phyloP scores from a whole-genome alignment of 352 stramenopile species.

The Discostella stelligera region DNA sequence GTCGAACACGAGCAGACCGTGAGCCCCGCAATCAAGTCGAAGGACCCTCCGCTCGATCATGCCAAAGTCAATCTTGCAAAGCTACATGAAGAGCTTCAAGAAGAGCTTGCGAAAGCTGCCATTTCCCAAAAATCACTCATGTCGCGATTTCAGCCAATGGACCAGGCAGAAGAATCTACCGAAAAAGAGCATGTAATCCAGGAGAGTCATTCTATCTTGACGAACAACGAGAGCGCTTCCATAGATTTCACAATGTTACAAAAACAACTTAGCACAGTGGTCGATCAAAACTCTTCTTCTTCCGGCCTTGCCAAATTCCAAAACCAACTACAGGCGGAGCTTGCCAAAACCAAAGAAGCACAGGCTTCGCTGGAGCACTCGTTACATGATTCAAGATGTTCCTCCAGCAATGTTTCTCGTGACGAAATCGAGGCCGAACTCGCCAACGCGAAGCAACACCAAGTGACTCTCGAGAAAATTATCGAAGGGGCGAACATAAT shows the following conservation, averaged over 20 bases:
- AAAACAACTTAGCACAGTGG: slow-evolving; percentile 7
- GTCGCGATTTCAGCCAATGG: neutral
- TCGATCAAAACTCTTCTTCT: neutral
- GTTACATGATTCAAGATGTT: slow-evolving; percentile 5
- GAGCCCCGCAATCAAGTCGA: slow-evolving; percentile 15
- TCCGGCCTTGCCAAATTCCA: slow-evolving; percentile 15
- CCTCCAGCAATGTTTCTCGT: neutral
- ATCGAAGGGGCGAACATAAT: slow-evolving; percentile 12
- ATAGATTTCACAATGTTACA: slow-evolving; percentile 24
- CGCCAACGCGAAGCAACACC: slow-evolving; percentile 15
- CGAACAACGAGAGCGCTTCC: neutral
- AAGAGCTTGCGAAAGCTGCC: neutral
- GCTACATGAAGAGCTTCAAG: slow-evolving; percentile 11
- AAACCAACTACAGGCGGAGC: slow-evolving; percentile 18
- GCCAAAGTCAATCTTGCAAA: slow-evolving; percentile 2
- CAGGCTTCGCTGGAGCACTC: slow-evolving; percentile 10
- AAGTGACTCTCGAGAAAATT: slow-evolving; percentile 15
- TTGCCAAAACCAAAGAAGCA: slow-evolving; percentile 16
- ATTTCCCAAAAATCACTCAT: neutral
- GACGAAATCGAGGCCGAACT: slow-evolving; percentile 20
- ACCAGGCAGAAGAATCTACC: neutral
- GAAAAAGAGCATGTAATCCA: neutral
- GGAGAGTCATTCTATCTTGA: neutral
- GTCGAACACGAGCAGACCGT: neutral
- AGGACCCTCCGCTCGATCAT: neutral